phyloP scores from a whole-genome alignment of 495 filamentous ascomycete genomes.

The Podospora tetraspora region DNA sequence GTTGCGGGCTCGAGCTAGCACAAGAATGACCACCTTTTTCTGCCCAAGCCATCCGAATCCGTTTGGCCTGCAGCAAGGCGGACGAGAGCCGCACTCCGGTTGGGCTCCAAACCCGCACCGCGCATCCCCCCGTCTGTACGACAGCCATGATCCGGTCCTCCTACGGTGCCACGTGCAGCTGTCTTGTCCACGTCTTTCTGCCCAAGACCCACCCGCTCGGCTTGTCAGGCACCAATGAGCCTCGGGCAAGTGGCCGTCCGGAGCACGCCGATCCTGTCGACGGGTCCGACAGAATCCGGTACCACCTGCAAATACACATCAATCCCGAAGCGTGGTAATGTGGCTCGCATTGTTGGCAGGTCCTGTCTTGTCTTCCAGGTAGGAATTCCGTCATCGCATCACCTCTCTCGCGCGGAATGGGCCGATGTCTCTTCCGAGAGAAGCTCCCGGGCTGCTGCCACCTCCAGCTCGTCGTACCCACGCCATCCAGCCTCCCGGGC shows the following conservation, averaged over 20 bases:
- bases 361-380: background rate
- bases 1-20: constrained; percentile 12
- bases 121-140: constrained; percentile 16
- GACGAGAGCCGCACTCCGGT: constrained; percentile 22
- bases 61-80: constrained; percentile 16
- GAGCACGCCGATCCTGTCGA: constrained; percentile 8
- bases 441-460: constrained; percentile 71
- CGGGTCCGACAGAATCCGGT: constrained; percentile 1
- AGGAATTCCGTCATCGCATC: constrained; percentile 21
- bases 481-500: constrained; percentile 60
- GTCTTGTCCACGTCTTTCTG: constrained; percentile 23
- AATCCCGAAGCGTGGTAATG: constrained; percentile 11
- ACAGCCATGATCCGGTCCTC: constrained; percentile 13
- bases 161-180: constrained; percentile 35
- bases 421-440: constrained; percentile 45
- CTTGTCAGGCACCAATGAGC: constrained; percentile 24
- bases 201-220: constrained; percentile 32
- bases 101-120: constrained; percentile 29
- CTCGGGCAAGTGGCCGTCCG: constrained; percentile 6
- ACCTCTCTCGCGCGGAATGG: constrained; percentile 26
- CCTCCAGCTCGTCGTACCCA: constrained; percentile 67
- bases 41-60: constrained; percentile 22
- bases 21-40: constrained; percentile 18
- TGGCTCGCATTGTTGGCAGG: constrained; percentile 25
- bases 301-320: background rate